Evolutionary conservation across 345 rosid genomes (phyloP), one percentile per base, ranked within the genome.

Genomic region (Passiflora organensis): DNA sequence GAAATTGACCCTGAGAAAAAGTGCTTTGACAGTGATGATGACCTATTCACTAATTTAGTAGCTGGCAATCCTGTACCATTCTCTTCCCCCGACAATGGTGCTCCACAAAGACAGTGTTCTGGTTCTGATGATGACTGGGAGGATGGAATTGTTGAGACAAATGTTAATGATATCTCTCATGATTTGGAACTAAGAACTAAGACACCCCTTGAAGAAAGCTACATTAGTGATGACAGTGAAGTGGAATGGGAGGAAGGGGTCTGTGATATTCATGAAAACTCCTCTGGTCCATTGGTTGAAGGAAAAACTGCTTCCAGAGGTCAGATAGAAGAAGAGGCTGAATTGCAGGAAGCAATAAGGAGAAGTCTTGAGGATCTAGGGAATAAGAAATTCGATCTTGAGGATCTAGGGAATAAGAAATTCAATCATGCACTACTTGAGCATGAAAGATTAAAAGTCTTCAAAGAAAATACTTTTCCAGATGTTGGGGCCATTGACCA

Each of bases 271-370:
- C 66, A 66, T 32, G 64, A 66, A 47, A 71, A 37, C 23, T 59
- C 48, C 16, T 70, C 54, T 1, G 61, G 39, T 39, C 68, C 53
- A 14, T 43, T 52, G 24, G 72, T 66, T 61, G 70, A 75, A 44
- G 71, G 51, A 23, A 66, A 64, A 62, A 50, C 67, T 10, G 53
- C 75, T 58, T 82, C 91, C 25, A 81, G 65, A 76, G 93, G 96
- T 45, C 46, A 60, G 67, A 43, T 74, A 61, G 80, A 82, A 76
- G 99, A 93, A 70, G 94, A 89, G 70, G 79, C 87, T 71, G 85
- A 82, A 70, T 75, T 86, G 59, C 86, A 80, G 65, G 87, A 86
- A 80, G 99, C 96, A 57, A 80, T 93, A 62, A 66, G 82, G 76
- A 89, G 87, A 78, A 93, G 99, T 73, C 83, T 84, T 62, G 65